These are phyloP conservation scores for Talaromyces sp. DNA, from an alignment of 2,329 filamentous ascomycete genomes.

Conservation along the genomic window DNA sequence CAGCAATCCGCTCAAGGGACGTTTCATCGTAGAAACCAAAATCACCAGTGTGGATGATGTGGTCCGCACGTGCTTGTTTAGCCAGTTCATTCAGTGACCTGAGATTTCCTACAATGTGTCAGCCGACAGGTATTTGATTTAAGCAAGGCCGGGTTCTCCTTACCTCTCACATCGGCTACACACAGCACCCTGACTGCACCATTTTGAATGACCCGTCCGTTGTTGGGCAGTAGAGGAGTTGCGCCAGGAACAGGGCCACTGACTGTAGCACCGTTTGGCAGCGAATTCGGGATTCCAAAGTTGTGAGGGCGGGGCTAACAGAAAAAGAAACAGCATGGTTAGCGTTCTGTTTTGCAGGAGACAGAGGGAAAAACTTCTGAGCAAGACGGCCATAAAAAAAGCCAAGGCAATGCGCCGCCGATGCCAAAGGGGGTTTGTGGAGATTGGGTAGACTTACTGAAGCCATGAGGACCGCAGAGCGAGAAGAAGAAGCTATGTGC, in stretches of 20 bases:
- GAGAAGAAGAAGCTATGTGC: constrained; percentile 9
- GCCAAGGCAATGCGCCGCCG: constrained; percentile 2
- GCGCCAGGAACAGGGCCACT: constrained; percentile 42
- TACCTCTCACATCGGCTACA: constrained; percentile 50
- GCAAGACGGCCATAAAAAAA: background rate
- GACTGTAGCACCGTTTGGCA: constrained; percentile 43
- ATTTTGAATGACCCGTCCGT: constrained; percentile 46
- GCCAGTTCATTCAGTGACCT: constrained; percentile 94
- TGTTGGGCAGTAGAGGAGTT: constrained; percentile 47
- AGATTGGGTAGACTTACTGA: constrained; percentile 37
- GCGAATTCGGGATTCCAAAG: constrained; percentile 41
- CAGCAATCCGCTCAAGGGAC: constrained; percentile 92
- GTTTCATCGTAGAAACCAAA: constrained; percentile 98
- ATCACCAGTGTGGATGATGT: constrained; percentile 98
- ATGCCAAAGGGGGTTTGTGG: constrained; percentile 15
- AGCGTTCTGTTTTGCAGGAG: constrained; percentile 14
- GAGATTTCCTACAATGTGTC: constrained; percentile 68
- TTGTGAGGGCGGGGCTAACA: constrained; percentile 40
- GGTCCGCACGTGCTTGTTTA: constrained; percentile 88
- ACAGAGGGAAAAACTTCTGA: background rate
- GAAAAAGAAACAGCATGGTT: constrained; percentile 14
- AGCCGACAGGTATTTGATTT: constrained; percentile 4
- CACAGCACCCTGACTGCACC: constrained; percentile 45
- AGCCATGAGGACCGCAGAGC: constrained; percentile 37
- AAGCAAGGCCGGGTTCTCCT: background rate